Evolutionary conservation across 345 rosid genomes (phyloP).

Genomic region (Cardiospermum halicacabum): DNA sequence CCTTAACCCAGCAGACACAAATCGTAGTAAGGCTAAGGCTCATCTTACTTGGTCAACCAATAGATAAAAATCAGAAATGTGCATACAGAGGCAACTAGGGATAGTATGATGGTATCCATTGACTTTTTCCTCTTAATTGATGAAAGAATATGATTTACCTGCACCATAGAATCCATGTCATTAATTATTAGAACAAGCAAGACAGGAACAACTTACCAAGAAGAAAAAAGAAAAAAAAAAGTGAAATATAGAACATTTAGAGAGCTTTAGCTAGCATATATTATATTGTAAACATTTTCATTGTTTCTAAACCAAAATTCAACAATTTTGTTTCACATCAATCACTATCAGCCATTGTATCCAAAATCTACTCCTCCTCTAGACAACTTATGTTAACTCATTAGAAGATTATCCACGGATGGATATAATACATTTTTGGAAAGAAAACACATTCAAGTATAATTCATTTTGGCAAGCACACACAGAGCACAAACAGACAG

Average conservation of each 20-base stretch:
- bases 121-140: constrained; percentile 95
- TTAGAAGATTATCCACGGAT: not conserved
- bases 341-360: not conserved
- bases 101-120: constrained; percentile 84
- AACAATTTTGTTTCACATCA: not conserved
- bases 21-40: not conserved
- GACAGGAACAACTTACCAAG: not conserved
- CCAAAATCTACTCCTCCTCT: not conserved
- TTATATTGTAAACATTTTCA: not conserved
- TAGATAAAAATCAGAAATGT: constrained; percentile 85
- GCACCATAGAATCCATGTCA: constrained; percentile 25
- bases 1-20: constrained; percentile 8
- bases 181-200: not conserved
- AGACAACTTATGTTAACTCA: not conserved
- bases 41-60: constrained; percentile 82
- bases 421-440: too few species aligned
- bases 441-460: too few species aligned
- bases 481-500: too few species aligned
- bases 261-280: not conserved
- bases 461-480: not conserved
- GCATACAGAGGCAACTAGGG: constrained; percentile 95
- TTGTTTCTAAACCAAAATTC: not conserved
- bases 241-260: not conserved
- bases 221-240: too few species aligned
- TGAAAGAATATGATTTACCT: constrained; percentile 80